phyloP scores from a whole-genome alignment of 257 asterid species.

The Nicotiana sylvestris region DNA sequence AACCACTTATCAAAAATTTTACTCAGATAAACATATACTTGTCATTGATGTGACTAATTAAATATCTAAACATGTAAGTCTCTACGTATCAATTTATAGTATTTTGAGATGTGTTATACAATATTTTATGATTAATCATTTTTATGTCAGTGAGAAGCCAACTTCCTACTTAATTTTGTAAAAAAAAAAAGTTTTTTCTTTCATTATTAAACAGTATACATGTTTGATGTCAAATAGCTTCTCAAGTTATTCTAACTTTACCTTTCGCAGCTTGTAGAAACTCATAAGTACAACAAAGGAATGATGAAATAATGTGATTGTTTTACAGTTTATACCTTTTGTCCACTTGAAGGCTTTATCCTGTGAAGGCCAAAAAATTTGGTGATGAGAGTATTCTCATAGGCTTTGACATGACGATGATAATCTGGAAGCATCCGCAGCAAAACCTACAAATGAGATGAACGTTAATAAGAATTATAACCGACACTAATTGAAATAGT shows the following conservation, averaged over 20 bases:
- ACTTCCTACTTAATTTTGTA: background rate
- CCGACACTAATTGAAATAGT: background rate
- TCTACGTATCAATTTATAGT: background rate
- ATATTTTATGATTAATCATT: background rate
- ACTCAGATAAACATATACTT: background rate
- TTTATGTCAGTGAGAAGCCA: background rate
- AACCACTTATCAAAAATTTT: background rate
- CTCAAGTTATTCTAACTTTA: background rate
- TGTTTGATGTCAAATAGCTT: background rate
- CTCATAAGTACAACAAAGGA: background rate
- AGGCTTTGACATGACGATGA: conserved; percentile 65
- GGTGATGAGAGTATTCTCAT: conserved; percentile 86
- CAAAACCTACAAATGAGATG: conserved; percentile 58
- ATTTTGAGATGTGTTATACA: background rate
- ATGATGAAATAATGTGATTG: background rate
- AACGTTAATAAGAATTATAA: background rate
- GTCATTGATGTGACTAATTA: background rate
- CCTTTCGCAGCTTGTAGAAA: background rate
- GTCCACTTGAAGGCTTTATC: conserved; percentile 87
- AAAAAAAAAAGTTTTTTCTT: background rate
- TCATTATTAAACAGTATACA: background rate
- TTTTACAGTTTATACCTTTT: conserved; percentile 51
- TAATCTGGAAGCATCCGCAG: conserved; percentile 91
- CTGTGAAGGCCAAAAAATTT: conserved; percentile 98
- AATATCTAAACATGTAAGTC: background rate